Conservation (phyloP, 140 eudicot species). For the Anethum foeniculum region DNA sequence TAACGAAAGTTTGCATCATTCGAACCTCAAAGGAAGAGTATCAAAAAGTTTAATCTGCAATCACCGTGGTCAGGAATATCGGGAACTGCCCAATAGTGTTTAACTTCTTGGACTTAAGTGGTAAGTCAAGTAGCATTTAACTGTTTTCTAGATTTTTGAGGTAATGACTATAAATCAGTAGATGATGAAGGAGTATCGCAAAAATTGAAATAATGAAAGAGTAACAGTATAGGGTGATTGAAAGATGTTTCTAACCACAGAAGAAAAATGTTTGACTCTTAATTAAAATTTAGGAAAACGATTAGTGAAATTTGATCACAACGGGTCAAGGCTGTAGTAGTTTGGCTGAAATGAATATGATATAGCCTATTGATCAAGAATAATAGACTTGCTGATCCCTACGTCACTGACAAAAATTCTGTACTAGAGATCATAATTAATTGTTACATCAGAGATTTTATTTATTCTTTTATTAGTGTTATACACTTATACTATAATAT, state of each 20-base stretch:
- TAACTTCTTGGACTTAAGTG: constrained; percentile 80
- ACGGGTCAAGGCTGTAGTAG: not conserved
- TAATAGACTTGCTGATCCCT: not conserved
- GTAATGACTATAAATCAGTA: not conserved
- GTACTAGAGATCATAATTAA: not conserved
- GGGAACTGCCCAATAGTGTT: constrained; percentile 80
- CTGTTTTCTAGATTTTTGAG: not conserved
- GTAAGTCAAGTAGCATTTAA: constrained; percentile 32
- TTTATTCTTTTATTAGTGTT: not conserved
- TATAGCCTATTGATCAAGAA: not conserved
- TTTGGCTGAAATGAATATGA: not conserved
- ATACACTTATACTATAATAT: no score
- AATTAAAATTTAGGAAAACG: not conserved
- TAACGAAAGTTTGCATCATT: constrained; percentile 72
- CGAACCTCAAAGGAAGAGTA: constrained; percentile 87
- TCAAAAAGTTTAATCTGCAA: constrained; percentile 81
- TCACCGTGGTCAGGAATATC: constrained; percentile 64
- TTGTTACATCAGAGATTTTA: not conserved
- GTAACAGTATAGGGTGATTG: not conserved
- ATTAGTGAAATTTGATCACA: not conserved
- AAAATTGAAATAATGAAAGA: not conserved
- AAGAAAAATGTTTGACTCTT: not conserved
- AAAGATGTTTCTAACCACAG: not conserved
- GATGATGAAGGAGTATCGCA: not conserved
- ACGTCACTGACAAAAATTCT: not conserved